Evolutionary conservation across 2,329 filamentous ascomycete genomes (phyloP), one percentile per base, ranked within the genome.

Genomic region (Colletotrichum sansevieriae): DNA sequence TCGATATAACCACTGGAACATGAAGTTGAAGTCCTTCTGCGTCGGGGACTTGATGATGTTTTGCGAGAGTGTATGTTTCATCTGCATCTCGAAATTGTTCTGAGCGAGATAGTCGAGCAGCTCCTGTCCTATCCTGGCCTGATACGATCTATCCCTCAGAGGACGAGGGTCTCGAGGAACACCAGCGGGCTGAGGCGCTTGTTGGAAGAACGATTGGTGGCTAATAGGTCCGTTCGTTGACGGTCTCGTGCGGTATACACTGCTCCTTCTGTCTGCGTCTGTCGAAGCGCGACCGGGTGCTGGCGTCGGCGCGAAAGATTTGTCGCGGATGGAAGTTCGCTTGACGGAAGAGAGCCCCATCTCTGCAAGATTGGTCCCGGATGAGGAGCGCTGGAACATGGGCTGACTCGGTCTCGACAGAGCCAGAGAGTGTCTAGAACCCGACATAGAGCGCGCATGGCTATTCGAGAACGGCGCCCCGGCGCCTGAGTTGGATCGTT

Each of bases 1-100:
- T 76, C 94, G 93, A 79, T 99, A 99, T 3, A 99, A 85, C 93
- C 95, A 99, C 76, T 98, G 94, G 76, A 99, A 99, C 87, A 99
- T 97, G 80, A 89, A 92, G 76, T 97, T 96, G 83, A 99, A 99
- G 78, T 99, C 96, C 77, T 99, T 99, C 74, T 98, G 95, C 1
- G 95, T 99, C 0, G 96, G 97, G 49, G 93, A 97, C 75, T 93
- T 95, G 77, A 97, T 90, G 7, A 94, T 92, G 75, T 98, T 98
- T 71, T 92, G 91, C 1, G 93, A 93, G n/a, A 99, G 84, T 1
- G 90, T 91, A 78, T 98, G 93, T 81, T 97, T 98, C 91, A 97
- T 97, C 74, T 98, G 95, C 87, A 98, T 90, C 80, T 99, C 96
- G 75, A 98, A 99, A 77, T 98, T 97, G 79, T 98, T 91, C 65